Conservation (phyloP, 441 rosid genomes). For the Syzygium malaccense region DNA sequence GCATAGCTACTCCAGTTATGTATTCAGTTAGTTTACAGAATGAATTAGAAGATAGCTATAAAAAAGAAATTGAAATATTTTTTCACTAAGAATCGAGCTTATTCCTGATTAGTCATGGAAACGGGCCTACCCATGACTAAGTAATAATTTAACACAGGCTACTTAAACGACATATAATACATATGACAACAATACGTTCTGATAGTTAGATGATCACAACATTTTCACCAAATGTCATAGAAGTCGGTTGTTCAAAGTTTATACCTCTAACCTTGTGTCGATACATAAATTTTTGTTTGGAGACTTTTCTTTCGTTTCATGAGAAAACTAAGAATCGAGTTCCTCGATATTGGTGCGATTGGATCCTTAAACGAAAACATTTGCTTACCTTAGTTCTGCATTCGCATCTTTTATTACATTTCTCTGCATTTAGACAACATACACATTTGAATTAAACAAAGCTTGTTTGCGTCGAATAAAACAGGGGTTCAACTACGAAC, state of each 20-base stretch:
- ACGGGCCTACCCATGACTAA: no score
- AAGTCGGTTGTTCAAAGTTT: no score
- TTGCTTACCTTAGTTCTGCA: neutral
- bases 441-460: neutral
- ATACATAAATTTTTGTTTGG: neutral
- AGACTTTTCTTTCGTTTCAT: neutral
- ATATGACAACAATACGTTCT: no score
- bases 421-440: neutral
- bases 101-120: no score
- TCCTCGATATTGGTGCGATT: neutral
- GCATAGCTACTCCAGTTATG: no score
- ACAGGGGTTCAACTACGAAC: neutral
- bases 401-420: neutral
- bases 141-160: no score
- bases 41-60: no score
- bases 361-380: neutral
- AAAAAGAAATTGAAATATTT: no score
- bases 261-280: neutral
- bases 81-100: no score
- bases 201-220: no score
- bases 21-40: no score
- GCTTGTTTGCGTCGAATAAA: neutral
- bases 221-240: neutral
- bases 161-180: no score
- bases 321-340: neutral